phyloP scores from a whole-genome alignment of 805 yeast genomes.

The Monosporozyma unispora region DNA sequence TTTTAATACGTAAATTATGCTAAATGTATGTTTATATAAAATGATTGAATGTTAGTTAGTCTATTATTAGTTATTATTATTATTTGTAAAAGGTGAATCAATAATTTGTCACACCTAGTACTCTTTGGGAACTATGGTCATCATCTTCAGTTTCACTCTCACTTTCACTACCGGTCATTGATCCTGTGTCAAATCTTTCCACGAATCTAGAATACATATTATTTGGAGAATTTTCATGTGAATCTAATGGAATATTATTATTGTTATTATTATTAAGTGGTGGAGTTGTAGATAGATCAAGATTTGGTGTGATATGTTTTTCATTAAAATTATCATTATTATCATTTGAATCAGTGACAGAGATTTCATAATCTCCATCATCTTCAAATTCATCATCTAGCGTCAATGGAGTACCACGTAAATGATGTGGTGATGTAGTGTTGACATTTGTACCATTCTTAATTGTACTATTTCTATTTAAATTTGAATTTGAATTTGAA shows the following conservation, averaged over 20 bases:
- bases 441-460: neutral
- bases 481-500: neutral
- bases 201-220: neutral
- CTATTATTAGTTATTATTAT: neutral
- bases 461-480: neutral
- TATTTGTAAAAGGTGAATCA: no score
- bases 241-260: constrained; percentile 1
- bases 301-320: neutral
- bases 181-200: neutral
- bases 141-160: constrained; percentile 1
- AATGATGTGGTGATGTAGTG: neutral
- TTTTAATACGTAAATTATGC: no score
- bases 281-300: neutral
- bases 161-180: neutral
- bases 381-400: constrained; percentile 1
- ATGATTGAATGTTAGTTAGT: neutral
- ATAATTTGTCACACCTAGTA: constrained; percentile 2
- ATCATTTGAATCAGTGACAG: neutral
- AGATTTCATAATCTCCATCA: constrained; percentile 2
- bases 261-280: neutral
- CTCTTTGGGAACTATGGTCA: neutral
- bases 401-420: neutral
- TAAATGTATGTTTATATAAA: neutral
- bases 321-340: neutral
- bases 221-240: neutral